Conservation (phyloP, 208 protist species). For the Acanthamoeba sp. region DNA sequence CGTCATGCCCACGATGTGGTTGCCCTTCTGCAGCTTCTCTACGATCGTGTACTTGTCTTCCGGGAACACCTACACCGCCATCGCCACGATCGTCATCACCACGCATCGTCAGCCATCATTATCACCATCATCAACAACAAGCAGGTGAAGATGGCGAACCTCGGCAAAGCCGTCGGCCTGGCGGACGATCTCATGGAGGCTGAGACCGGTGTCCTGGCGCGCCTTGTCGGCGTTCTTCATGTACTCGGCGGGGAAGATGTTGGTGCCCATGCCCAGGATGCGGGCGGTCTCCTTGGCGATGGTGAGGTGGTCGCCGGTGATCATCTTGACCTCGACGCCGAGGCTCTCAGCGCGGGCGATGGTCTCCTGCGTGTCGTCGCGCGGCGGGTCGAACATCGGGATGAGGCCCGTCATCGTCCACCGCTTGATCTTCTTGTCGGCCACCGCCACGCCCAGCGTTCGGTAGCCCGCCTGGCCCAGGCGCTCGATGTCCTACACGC, state of each 20-base stretch:
- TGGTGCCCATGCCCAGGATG: constrained; percentile 93
- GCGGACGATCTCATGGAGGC: constrained; percentile 70
- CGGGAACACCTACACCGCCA: constrained; percentile 90
- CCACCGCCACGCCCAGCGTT: constrained; percentile 37
- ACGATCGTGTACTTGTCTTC: constrained; percentile 97
- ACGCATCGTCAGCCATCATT: no score
- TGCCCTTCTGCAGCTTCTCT: constrained; percentile 92
- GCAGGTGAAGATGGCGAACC: constrained; percentile 75
- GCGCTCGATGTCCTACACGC: not conserved
- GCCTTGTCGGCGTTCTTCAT: constrained; percentile 79
- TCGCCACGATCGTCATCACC: no score
- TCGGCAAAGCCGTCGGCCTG: constrained; percentile 84
- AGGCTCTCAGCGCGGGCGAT: constrained; percentile 92
- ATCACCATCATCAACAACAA: no score
- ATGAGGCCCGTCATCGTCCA: constrained; percentile 93
- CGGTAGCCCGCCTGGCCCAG: constrained; percentile 50
- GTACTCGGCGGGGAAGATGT: constrained; percentile 88
- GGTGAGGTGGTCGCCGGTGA: constrained; percentile 94
- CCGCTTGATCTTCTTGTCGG: not conserved
- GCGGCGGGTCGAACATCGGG: constrained; percentile 94
- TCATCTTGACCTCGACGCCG: constrained; percentile 96
- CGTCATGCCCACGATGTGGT: constrained; percentile 96
- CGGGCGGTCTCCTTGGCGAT: constrained; percentile 96
- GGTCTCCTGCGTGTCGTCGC: constrained; percentile 93
- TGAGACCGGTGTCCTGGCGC: constrained; percentile 47